These are phyloP conservation scores for Ophiostoma australiae DNA, from an alignment of 2,329 filamentous ascomycete genomes.

Conservation along the genomic window DNA sequence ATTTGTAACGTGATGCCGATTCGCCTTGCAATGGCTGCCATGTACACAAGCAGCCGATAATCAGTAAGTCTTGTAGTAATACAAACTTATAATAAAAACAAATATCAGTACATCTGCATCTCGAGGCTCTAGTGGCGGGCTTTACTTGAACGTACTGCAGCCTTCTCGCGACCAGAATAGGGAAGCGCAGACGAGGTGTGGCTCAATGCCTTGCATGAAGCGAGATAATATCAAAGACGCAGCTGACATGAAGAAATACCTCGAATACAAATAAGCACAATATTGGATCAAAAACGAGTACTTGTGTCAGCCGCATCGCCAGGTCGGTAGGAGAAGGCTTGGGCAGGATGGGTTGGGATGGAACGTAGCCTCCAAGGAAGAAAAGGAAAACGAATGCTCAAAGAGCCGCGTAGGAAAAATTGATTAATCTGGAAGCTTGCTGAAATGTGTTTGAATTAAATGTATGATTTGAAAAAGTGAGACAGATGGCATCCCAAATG, in stretches of 20 bases:
- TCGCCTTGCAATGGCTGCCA: background rate
- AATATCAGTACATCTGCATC: background rate
- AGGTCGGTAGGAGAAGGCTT: background rate
- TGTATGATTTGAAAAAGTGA: background rate
- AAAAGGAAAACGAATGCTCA: background rate
- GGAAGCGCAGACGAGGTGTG: constrained; percentile 1
- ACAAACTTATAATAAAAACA: background rate
- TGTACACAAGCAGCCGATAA: background rate
- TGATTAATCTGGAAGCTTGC: background rate
- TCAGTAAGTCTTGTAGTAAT: background rate
- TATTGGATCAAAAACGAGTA: background rate
- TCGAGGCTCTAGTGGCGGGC: background rate
- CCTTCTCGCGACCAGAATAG: background rate
- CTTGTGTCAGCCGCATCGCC: constrained; percentile 1
- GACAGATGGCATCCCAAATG: background rate
- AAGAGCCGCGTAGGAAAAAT: constrained; percentile 2
- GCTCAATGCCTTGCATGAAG: background rate
- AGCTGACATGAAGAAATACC: background rate
- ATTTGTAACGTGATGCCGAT: background rate
- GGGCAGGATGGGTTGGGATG: background rate
- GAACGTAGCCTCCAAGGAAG: background rate
- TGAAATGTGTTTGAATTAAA: too few relatives aligned
- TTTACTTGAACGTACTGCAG: background rate
- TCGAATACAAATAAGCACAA: background rate
- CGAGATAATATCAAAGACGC: background rate